Percentiles rank a stretch among this genome's conserved stretches.
Conservation (phyloP, 495 filamentous ascomycete species). For the Penicillium arizonense region DNA sequence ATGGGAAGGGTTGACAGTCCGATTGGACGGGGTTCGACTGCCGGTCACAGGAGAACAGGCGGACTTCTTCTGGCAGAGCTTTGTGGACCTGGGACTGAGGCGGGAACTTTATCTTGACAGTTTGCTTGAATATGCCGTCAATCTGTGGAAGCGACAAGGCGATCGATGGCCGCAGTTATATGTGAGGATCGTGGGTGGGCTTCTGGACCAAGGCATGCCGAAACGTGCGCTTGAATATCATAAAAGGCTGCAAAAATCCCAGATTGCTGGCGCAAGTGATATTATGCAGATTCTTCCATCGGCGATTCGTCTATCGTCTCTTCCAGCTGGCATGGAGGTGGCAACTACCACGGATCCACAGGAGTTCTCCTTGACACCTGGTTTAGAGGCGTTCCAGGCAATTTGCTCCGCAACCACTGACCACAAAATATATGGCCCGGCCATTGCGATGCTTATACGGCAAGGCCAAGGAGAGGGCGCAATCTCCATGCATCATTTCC, state of each 20-base stretch:
- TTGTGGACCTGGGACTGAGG: conserved; percentile 49
- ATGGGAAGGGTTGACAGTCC: conserved; percentile 58
- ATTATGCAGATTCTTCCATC: conserved; percentile 34
- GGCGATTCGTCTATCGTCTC: conserved; percentile 16
- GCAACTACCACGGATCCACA: neutral
- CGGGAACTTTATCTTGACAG: conserved; percentile 47
- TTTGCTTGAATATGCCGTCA: conserved; percentile 54
- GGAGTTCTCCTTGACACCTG: conserved; percentile 12
- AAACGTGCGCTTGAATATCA: conserved; percentile 49
- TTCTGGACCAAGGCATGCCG: conserved; percentile 34
- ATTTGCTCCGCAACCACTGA: conserved; percentile 41
- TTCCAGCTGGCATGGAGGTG: conserved; percentile 5
- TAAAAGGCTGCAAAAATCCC: conserved; percentile 32
- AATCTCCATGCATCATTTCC: conserved; percentile 57
- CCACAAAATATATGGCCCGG: conserved; percentile 57
- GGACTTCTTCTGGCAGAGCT: conserved; percentile 55
- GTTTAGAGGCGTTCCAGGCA: conserved; percentile 43
- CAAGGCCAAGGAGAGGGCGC: conserved; percentile 49
- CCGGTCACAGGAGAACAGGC: conserved; percentile 49
- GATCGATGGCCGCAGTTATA: conserved; percentile 50
- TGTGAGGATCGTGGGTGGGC: conserved; percentile 44
- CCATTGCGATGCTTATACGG: conserved; percentile 57
- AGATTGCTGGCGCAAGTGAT: conserved; percentile 29
- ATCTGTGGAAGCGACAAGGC: conserved; percentile 44
- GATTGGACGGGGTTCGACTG: conserved; percentile 39